Evolutionary conservation across 2,329 filamentous ascomycete genomes (phyloP), one percentile per base, ranked within the genome.

Genomic region (Geosmithia morbida): DNA sequence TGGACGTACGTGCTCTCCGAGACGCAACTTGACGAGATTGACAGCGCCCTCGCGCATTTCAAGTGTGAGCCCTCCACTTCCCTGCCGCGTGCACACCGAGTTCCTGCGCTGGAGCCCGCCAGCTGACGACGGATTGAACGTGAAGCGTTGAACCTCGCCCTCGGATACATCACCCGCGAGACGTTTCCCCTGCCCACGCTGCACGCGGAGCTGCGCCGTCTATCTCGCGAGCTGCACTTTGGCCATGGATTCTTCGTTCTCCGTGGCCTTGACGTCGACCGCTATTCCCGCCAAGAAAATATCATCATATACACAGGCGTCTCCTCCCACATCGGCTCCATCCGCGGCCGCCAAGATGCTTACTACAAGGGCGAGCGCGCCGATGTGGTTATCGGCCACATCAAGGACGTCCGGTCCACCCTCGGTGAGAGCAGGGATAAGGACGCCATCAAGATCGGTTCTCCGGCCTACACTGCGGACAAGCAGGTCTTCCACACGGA

Each of bases 401-500:
- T 84, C 61, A 83, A 78, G 57, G 79, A 85, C 51, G 63, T 84
- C 7, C 4, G 22, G 22, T 26, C 22, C 8, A 26, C 4, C 22
- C 22, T 26, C 8, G 22, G 22, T 26, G 22, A 26, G 4, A 66
- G 48, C 30, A 47, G 53, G n/a, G 50, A 48, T 5, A 48, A 54
- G 7, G 54, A 57, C 33, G 47, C 53, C 8, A 51, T 58, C 22
- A 61, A 63, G 2, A 79, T 81, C 44, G 75, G 76, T 2, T 69
- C 71, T 1, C 76, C 76, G 0, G 74, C 75, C 0, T 79, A 78
- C 57, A 79, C 75, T 0, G 65, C 71, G 0, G 76, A 81, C 48
- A 79, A 77, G 55, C 77, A 77, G 56, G 70, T 74, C 6, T 81
- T 81, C 53, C 79, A 82, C 57, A 82, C 75, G 0, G 78, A 82